A percentile compares a stretch with the other conserved stretches of the same genome.
These are phyloP conservation scores for Rubroshorea leprosula DNA, from an alignment of 345 rosid species.

Conservation along the genomic window DNA sequence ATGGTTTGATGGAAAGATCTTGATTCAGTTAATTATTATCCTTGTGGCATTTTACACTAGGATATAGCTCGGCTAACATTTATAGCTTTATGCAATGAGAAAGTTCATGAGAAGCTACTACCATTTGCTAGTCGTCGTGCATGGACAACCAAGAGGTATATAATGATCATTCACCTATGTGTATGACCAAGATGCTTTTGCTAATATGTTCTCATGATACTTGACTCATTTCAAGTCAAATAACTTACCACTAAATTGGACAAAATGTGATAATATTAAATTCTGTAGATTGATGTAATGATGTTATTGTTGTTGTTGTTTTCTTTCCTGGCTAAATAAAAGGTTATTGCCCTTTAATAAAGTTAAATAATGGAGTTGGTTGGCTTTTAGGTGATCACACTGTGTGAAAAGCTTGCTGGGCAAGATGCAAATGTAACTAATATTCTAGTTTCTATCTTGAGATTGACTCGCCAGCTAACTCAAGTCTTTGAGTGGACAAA, in stretches of 20 bases:
- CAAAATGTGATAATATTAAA: no score
- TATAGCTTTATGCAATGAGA: constrained; percentile 78
- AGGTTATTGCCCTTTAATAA: neutral
- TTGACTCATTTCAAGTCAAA: neutral
- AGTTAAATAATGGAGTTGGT: constrained; percentile 2
- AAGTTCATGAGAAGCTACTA: constrained; percentile 61
- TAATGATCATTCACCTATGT: constrained; percentile 4
- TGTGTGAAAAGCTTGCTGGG: constrained; percentile 95
- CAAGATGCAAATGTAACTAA: constrained; percentile 98
- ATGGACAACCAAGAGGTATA: constrained; percentile 97
- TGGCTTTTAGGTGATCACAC: constrained; percentile 67
- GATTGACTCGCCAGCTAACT: constrained; percentile 74
- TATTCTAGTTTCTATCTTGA: constrained; percentile 79
- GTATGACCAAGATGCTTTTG: neutral
- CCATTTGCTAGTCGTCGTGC: constrained; percentile 97
- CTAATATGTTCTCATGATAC: neutral
- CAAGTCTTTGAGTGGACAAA: constrained; percentile 87
- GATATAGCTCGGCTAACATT: constrained; percentile 89
- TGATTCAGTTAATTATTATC: neutral
- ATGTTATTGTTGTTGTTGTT: neutral
- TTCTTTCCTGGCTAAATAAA: neutral
- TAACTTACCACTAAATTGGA: neutral
- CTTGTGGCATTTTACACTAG: constrained; percentile 26
- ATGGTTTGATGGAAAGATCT: neutral
- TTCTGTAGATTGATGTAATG: no score